Percentiles rank a stretch among this genome's conserved stretches.
Evolutionary conservation across 2,329 filamentous ascomycete genomes (phyloP).

Genomic region (Pyrenophora seminiperda): DNA sequence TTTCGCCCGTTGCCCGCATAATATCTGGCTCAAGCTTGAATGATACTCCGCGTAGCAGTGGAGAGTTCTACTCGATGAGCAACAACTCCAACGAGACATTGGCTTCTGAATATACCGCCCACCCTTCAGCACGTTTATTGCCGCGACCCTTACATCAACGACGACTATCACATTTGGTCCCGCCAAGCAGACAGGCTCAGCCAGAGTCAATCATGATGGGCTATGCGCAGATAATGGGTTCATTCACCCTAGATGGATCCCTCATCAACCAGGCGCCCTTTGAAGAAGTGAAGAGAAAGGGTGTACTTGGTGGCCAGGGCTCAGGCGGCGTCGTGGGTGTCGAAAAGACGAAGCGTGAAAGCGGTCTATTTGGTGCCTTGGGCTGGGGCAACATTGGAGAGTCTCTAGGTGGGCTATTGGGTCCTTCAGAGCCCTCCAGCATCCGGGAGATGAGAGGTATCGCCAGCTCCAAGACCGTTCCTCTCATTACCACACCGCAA

Average conservation of each 20-base stretch:
- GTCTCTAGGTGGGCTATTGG: conserved; percentile 86
- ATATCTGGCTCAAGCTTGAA: conserved; percentile 77
- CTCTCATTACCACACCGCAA: conserved; percentile 91
- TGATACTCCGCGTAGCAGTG: conserved; percentile 84
- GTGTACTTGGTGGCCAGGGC: conserved; percentile 80
- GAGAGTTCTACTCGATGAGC: conserved; percentile 92
- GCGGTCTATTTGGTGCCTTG: conserved; percentile 79
- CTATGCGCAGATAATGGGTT: conserved; percentile 90
- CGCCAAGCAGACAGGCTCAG: conserved; percentile 38
- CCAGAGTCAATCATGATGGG: conserved; percentile 96
- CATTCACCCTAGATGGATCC: conserved; percentile 89
- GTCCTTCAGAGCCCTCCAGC: conserved; percentile 83
- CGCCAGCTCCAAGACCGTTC: conserved; percentile 83
- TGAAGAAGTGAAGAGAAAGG: conserved; percentile 94
- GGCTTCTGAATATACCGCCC: conserved; percentile 77
- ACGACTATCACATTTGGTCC: conserved; percentile 42
- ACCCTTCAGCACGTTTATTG: conserved; percentile 57
- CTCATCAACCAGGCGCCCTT: conserved; percentile 88
- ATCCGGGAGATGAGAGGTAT: conserved; percentile 94
- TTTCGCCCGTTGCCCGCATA: conserved; percentile 68
- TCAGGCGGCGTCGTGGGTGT: conserved; percentile 85
- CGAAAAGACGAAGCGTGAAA: conserved; percentile 74
- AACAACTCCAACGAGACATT: conserved; percentile 95
- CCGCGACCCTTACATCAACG: conserved; percentile 37
- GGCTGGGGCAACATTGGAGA: conserved; percentile 89